These are phyloP conservation scores for Blastocystis sp. DNA, from an alignment of 352 stramenopile species.

Conservation along the genomic window DNA sequence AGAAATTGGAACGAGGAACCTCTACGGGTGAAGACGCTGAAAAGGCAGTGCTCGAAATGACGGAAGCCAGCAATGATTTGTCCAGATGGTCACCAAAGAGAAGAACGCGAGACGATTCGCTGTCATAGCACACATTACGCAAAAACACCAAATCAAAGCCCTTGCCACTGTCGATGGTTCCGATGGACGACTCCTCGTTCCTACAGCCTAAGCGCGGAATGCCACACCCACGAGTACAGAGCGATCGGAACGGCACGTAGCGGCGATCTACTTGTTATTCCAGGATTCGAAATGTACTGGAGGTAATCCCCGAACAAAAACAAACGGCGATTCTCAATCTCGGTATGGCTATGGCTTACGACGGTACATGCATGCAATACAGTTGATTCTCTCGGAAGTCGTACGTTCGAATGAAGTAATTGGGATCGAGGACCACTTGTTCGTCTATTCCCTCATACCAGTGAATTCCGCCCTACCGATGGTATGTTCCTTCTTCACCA, in stretches of 20 bases:
- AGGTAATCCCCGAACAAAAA: conserved; percentile 33
- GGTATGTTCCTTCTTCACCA: neutral
- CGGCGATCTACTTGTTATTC: conserved; percentile 4
- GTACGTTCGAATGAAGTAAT: conserved; percentile 21
- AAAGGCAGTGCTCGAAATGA: neutral
- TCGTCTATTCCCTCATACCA: neutral
- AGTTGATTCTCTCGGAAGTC: conserved; percentile 30
- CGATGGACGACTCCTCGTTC: neutral
- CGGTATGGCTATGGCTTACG: conserved; percentile 5
- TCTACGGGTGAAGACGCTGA: neutral
- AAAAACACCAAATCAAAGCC: conserved; percentile 35
- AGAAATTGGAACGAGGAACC: conserved; percentile 31
- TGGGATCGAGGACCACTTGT: neutral
- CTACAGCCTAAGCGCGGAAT: conserved; percentile 6
- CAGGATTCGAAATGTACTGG: neutral
- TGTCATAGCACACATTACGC: conserved; percentile 61
- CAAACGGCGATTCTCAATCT: conserved; percentile 49
- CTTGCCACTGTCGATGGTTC: conserved; percentile 8
- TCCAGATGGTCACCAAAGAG: conserved; percentile 17
- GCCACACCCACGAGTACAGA: neutral
- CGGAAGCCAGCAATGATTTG: conserved; percentile 6
- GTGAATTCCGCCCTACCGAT: neutral
- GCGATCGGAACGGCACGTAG: neutral
- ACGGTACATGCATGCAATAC: neutral
- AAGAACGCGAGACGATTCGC: conserved; percentile 9